These are phyloP conservation scores for Psilocybe sp. DNA, from an alignment of 768 basidiomycete species.

Conservation along the genomic window DNA sequence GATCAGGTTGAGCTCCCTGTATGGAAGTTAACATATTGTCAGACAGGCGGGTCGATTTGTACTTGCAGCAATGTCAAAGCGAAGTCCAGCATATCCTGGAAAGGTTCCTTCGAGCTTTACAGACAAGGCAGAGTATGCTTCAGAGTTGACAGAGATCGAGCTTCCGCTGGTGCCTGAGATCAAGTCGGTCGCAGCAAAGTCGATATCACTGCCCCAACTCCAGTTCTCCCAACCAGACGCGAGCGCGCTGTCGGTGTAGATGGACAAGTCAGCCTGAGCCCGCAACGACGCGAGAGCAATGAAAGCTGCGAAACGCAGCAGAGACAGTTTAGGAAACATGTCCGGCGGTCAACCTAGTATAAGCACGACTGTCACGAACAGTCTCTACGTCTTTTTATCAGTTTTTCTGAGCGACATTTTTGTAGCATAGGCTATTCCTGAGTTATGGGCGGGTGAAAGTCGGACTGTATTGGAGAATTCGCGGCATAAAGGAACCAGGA, in stretches of 20 bases:
- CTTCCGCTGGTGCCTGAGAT: slow-evolving; percentile 39
- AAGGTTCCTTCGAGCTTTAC: slow-evolving; percentile 42
- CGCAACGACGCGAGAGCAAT: slow-evolving; percentile 18
- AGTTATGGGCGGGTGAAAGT: slow-evolving; percentile 19
- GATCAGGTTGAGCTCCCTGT: slow-evolving; percentile 43
- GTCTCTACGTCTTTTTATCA: background rate
- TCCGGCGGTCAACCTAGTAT: slow-evolving; percentile 2
- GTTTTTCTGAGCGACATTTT: background rate
- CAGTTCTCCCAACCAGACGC: slow-evolving; percentile 49
- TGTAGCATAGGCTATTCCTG: background rate
- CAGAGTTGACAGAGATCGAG: slow-evolving; percentile 41
- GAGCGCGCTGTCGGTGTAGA: slow-evolving; percentile 41
- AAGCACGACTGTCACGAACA: too few species aligned
- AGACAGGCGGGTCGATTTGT: background rate
- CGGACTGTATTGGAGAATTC: slow-evolving; percentile 18
- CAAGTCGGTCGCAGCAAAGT: slow-evolving; percentile 43
- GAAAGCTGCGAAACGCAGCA: slow-evolving; percentile 17
- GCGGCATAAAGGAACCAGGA: slow-evolving; percentile 9
- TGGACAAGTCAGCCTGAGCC: slow-evolving; percentile 31
- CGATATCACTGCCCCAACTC: slow-evolving; percentile 44
- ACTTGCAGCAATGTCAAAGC: slow-evolving; percentile 49
- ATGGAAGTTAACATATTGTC: slow-evolving; percentile 1
- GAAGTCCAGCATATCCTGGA: slow-evolving; percentile 41
- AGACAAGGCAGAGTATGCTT: slow-evolving; percentile 43
- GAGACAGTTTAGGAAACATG: slow-evolving; percentile 16